These are phyloP conservation scores for Neocallimastix lanati DNA, from an alignment of 192 early-diverging fungal genomes.

Conservation along the genomic window DNA sequence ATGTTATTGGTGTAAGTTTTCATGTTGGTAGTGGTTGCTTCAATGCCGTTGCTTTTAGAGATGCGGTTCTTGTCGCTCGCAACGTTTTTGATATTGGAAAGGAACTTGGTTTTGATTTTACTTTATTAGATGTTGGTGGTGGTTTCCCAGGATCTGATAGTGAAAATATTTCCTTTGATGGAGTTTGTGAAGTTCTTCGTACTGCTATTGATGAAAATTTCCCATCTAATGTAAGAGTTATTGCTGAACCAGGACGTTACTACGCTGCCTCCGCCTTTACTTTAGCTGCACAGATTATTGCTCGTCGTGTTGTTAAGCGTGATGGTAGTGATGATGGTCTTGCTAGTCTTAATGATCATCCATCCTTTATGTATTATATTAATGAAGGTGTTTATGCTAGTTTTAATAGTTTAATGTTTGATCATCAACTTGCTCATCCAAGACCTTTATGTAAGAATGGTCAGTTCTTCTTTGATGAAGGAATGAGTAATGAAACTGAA, in stretches of 20 bases:
- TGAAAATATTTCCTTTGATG: slow-evolving; percentile 63
- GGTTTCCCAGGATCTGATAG: slow-evolving; percentile 77
- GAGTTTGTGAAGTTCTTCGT: slow-evolving; percentile 58
- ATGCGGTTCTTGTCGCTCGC: slow-evolving; percentile 72
- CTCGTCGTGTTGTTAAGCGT: slow-evolving; percentile 56
- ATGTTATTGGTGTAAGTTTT: slow-evolving; percentile 86
- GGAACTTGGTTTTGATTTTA: slow-evolving; percentile 52
- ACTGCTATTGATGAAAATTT: slow-evolving; percentile 64
- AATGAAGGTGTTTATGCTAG: slow-evolving; percentile 97
- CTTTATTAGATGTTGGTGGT: slow-evolving; percentile 73
- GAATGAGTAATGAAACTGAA: slow-evolving; percentile 7
- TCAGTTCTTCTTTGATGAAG: slow-evolving; percentile 11
- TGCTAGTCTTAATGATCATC: background rate
- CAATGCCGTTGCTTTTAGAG: slow-evolving; percentile 69
- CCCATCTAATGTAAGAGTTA: slow-evolving; percentile 64
- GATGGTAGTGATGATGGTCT: slow-evolving; percentile 6
- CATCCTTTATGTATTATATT: slow-evolving; percentile 68
- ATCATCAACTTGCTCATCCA: slow-evolving; percentile 65
- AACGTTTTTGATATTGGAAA: slow-evolving; percentile 76
- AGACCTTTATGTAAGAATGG: slow-evolving; percentile 37
- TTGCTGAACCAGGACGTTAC: slow-evolving; percentile 96
- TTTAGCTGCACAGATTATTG: slow-evolving; percentile 80
- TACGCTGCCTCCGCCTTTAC: slow-evolving; percentile 87
- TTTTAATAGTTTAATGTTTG: slow-evolving; percentile 98
- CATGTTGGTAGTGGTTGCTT: slow-evolving; percentile 94